Percentiles rank a stretch among this genome's conserved stretches.
These are phyloP conservation scores for Penicillium glabrum DNA, from an alignment of 2,329 filamentous ascomycete genomes.

Conservation along the genomic window DNA sequence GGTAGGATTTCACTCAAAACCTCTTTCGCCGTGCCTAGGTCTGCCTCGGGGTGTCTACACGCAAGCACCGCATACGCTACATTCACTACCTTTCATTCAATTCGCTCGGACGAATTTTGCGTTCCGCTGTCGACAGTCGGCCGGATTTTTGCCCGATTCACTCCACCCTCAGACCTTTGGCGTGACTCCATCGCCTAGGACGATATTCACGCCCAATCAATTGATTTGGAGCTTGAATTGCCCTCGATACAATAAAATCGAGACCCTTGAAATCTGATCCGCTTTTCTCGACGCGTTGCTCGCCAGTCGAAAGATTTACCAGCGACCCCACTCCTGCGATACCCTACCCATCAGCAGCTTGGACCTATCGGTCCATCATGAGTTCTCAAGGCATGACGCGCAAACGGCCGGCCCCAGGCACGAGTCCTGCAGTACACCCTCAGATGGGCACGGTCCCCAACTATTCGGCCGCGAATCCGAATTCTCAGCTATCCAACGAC, in stretches of 20 bases:
- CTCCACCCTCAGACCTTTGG: slow-evolving; percentile 3
- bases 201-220: slow-evolving; percentile 18
- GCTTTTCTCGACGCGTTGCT: neutral
- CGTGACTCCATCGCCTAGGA: slow-evolving; percentile 9
- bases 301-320: neutral
- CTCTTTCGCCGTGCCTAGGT: neutral
- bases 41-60: neutral
- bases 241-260: slow-evolving; percentile 1
- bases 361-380: slow-evolving; percentile 28
- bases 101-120: neutral
- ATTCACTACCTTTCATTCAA: slow-evolving; percentile 5
- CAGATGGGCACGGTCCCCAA: slow-evolving; percentile 53
- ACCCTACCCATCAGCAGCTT: neutral
- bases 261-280: neutral
- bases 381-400: slow-evolving; percentile 49
- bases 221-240: slow-evolving; percentile 9
- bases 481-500: slow-evolving; percentile 49
- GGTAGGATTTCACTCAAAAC: neutral
- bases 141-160: slow-evolving; percentile 11
- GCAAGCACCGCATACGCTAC: neutral
- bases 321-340: neutral
- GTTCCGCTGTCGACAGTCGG: slow-evolving; percentile 1
- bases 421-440: slow-evolving; percentile 62
- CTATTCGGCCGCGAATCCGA: slow-evolving; percentile 45
- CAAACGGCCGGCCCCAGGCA: slow-evolving; percentile 74